Evolutionary conservation across 2,329 filamentous ascomycete species (phyloP), one percentile per base, ranked within the genome.

Genomic region (Colletotrichum higginsianum): DNA sequence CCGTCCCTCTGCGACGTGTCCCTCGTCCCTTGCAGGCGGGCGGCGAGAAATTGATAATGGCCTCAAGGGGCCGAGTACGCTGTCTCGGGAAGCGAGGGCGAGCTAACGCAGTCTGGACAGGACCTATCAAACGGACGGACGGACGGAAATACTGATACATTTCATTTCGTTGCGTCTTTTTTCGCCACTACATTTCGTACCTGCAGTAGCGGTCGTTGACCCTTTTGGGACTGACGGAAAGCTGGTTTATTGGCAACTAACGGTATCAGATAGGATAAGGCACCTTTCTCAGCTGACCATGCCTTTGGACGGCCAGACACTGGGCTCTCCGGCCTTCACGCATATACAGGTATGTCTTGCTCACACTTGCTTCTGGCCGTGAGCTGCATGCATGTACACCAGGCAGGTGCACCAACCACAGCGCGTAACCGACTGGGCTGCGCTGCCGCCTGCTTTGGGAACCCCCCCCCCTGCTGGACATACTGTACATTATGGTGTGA

Each of bases 61-160:
- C 64, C 35, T 67, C 64, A 67, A 61, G 64, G 68, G 68, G 53
- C 58, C 40, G 50, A 61, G 67, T 38, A 50, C 15, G 23, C 18
- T 50, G 65, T 67, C 57, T 71, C 52, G 68, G 47, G 50, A 68
- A 63, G 57, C 65, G 68, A 71, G 23, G n/a, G 35, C 61, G 30
- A 40, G 8, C 56, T 21, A 30, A 67, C 23, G 46, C 47, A 35
- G 42, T 18, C 30, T 26, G 68, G 52, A 71, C 65, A 63, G 61
- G 42, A 40, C 30, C 5, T 30, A 8, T 16, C 21, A 35, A 46
- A 57, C 47, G n/a, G 15, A 50, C 55, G 50, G 50, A 23, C 21
- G 21, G 21, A 23, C 21, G 21, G 11, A 21, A 46, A 61, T 13
- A 26, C 50, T 38, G 21, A 60, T 38, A 30, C 46, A 12, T 42